Evolutionary conservation across 148 eudicot species (phyloP).

Genomic region (Fallopia convolvulus): DNA sequence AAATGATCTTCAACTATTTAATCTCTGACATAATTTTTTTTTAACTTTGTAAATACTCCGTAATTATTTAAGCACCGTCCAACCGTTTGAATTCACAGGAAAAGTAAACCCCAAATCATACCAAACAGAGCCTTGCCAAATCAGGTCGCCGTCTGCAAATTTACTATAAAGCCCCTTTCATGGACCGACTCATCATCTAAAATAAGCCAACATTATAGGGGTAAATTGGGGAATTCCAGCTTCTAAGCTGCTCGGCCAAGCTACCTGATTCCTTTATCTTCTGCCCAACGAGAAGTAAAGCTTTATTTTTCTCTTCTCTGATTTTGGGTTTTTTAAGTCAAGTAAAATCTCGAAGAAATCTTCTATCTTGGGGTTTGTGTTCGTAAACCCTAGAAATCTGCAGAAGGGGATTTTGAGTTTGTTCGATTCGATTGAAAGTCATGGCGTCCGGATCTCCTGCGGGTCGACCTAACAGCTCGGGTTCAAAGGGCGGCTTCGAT

Average conservation of each 20-base stretch:
- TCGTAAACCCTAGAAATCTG: constrained; percentile 9
- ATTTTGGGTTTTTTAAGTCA: background rate
- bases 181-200: background rate
- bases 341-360: background rate
- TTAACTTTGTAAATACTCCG: background rate
- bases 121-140: background rate
- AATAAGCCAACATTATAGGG: background rate
- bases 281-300: background rate
- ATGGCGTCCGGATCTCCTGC: constrained; percentile 67
- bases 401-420: background rate
- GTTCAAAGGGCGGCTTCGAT: constrained; percentile 57
- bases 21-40: background rate
- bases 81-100: constrained; percentile 5
- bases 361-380: background rate
- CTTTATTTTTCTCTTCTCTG: background rate
- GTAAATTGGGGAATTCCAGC: background rate
- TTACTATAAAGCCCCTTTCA: background rate
- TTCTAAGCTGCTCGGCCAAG: background rate
- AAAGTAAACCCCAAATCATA: background rate
- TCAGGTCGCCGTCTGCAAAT: background rate
- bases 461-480: constrained; percentile 44
- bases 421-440: background rate
- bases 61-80: constrained; percentile 11
- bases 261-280: background rate
- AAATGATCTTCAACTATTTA: background rate